Evolutionary conservation across 495 filamentous ascomycete genomes (phyloP), one percentile per base, ranked within the genome.

Genomic region (Talaromyces trachyspermus): DNA sequence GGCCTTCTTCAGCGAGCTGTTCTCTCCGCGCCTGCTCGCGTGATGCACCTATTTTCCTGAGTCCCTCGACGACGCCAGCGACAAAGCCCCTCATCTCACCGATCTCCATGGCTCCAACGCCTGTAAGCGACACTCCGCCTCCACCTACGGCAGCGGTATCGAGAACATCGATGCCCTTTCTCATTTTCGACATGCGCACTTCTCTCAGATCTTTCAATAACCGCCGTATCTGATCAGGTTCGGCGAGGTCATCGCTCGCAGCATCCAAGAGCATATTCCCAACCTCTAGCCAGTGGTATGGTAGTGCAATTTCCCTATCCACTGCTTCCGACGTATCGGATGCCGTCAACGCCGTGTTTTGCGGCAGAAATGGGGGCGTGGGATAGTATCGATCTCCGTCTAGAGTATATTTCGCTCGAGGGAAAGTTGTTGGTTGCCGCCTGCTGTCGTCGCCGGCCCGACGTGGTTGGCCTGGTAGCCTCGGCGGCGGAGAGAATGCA

Each of bases 271-370:
- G 70, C 60, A 91, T 78, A 60, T 92, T 88, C 0, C 84, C 82
- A 0, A 95, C 70, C 62, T 95, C 90, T 0, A 95, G 74, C 89
- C 89, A 98, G 65, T 95, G 90, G 56, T 90, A 97, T 1, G 92
- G 92, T 9, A 98, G 72, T 0, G 75, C 61, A 14, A 43, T 36
- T 17, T 43, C 40, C 22, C 24, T 36, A 10, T 57, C 50, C 24
- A 66, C 62, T n/a, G n/a, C n/a, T 2, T 54, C 43, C 4, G 56
- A 30, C 23, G 59, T 52, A 33, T 60, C 60, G 12, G 65, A 63
- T 2, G 46, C n/a, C 8, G 36, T 40, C 17, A 39, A 24, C 0
- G 48, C 39, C n/a, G 58, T 58, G 52, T 73, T 73, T 46, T 70
- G 63, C 19, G 62, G 67, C 23, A 72, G 37, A 30, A 69, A 71